Percentiles rank a stretch among this genome's conserved stretches.
Evolutionary conservation across 768 basidiomycete species (phyloP).

Genomic region (Boletus rubroflammeus): DNA sequence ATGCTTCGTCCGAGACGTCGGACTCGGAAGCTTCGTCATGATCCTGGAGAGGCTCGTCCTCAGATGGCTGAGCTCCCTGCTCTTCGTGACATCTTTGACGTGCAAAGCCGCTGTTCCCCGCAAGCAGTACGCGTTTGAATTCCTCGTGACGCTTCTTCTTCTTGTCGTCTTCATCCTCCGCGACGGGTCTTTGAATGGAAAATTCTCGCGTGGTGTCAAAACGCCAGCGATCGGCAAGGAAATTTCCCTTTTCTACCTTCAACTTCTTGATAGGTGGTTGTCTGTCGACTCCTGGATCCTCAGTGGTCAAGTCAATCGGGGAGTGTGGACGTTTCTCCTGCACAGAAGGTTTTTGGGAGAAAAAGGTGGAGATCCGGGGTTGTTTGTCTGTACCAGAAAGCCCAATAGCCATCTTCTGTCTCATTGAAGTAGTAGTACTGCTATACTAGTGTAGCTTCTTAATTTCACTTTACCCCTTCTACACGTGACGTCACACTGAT

Average conservation of each 20-base stretch:
- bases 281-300: constrained; percentile 31
- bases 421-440: constrained; percentile 14
- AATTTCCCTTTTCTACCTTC: constrained; percentile 19
- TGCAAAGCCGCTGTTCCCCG: constrained; percentile 41
- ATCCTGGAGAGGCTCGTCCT: constrained; percentile 21
- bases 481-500: constrained; percentile 22
- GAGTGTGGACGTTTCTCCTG: constrained; percentile 30
- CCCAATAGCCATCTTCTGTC: constrained; percentile 5
- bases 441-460: not conserved
- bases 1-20: constrained; percentile 44
- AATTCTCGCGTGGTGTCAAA: constrained; percentile 32
- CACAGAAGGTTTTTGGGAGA: constrained; percentile 22
- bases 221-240: constrained; percentile 41
- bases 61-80: constrained; percentile 16
- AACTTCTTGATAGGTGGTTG: constrained; percentile 30
- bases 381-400: constrained; percentile 25
- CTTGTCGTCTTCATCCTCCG: constrained; percentile 41
- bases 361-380: constrained; percentile 42
- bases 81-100: constrained; percentile 11
- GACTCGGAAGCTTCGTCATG: constrained; percentile 30
- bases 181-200: not conserved
- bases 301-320: constrained; percentile 53
- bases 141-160: constrained; percentile 43
- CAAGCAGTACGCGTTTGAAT: constrained; percentile 52
- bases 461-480: not conserved